Percentiles rank a stretch among this genome's conserved stretches.
Conservation (phyloP, 2,329 filamentous ascomycete genomes). For the Hirsutella thompsonii region DNA sequence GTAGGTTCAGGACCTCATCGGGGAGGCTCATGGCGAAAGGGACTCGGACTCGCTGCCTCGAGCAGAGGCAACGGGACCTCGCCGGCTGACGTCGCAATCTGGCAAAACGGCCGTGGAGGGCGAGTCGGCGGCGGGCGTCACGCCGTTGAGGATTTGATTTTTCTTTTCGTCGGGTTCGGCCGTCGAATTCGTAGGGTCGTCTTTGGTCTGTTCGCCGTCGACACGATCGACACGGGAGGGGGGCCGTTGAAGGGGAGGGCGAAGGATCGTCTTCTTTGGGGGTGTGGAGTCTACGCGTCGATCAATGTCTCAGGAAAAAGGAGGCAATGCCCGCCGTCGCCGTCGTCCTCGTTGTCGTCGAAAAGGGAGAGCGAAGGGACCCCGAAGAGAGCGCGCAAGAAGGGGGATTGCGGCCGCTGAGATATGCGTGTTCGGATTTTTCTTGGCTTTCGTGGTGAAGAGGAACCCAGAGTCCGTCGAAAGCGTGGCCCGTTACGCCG, state of each 20-base stretch:
- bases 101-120: not conserved
- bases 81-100: not conserved
- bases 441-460: not conserved
- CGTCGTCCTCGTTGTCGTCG: not conserved
- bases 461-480: not conserved
- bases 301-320: not conserved
- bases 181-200: no score
- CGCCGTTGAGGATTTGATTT: not conserved
- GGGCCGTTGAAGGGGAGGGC: not conserved
- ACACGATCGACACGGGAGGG: not conserved
- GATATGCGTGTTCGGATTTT: not conserved
- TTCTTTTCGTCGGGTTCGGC: no score
- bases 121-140: not conserved
- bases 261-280: not conserved
- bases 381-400: not conserved
- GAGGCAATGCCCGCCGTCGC: no score
- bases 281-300: no score
- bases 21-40: slow-evolving; percentile 1
- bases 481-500: not conserved
- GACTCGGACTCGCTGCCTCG: not conserved
- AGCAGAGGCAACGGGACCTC: not conserved
- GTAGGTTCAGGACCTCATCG: not conserved
- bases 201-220: not conserved
- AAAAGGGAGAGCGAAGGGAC: not conserved
- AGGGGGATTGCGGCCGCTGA: not conserved